Conservation (phyloP, 2,329 filamentous ascomycete genomes). For the Ceratocystis papillata region DNA sequence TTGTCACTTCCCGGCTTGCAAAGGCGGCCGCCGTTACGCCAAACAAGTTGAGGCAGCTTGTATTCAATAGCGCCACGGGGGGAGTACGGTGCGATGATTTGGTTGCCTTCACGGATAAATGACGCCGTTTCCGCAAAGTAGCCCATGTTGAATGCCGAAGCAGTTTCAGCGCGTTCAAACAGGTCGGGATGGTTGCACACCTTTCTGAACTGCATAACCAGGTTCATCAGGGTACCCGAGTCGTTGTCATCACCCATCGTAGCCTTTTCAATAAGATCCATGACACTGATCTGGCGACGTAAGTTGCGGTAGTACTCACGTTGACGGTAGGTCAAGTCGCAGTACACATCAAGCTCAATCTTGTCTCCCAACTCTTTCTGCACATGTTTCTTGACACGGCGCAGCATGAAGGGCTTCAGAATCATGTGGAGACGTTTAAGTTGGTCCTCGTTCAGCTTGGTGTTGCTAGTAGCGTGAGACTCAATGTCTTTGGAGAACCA, state of each 20-base stretch:
- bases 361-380: slow-evolving; percentile 99
- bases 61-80: slow-evolving; percentile 80
- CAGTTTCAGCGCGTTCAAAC: slow-evolving; percentile 88
- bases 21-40: slow-evolving; percentile 66
- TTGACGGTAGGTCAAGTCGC: slow-evolving; percentile 91
- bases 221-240: slow-evolving; percentile 92
- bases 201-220: slow-evolving; percentile 99
- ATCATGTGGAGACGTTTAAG: slow-evolving; percentile 97
- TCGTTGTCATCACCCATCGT: slow-evolving; percentile 90
- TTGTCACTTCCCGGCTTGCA: slow-evolving; percentile 65
- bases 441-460: slow-evolving; percentile 98
- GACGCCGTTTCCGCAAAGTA: slow-evolving; percentile 91
- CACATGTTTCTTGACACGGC: slow-evolving; percentile 98
- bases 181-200: slow-evolving; percentile 97
- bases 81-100: slow-evolving; percentile 74
- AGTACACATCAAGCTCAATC: slow-evolving; percentile 93
- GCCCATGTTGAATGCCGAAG: slow-evolving; percentile 71
- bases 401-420: slow-evolving; percentile 97
- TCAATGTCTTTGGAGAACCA: slow-evolving; percentile 97
- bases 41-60: slow-evolving; percentile 68
- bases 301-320: slow-evolving; percentile 86
- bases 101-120: slow-evolving; percentile 77
- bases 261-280: slow-evolving; percentile 96
- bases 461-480: slow-evolving; percentile 96
- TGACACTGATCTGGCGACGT: slow-evolving; percentile 94